A percentile compares a stretch with the other conserved stretches of the same genome.
These are phyloP conservation scores for Spirogloea muscicola DNA, from an alignment of 139 green algal genomes.

Conservation along the genomic window DNA sequence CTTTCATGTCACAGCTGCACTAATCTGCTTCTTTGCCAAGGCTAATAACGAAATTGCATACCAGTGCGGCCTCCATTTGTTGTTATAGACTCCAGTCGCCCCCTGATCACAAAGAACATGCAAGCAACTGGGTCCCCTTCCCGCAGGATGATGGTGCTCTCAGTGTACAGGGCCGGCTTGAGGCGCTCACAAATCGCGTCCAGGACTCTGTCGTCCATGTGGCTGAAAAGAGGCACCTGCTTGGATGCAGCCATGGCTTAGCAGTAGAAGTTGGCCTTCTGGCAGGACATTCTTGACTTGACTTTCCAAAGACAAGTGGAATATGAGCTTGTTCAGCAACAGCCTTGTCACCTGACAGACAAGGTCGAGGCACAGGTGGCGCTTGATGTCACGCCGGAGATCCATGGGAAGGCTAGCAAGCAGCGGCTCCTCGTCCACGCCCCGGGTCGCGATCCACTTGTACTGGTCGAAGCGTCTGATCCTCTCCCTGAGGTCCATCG, in stretches of 20 bases:
- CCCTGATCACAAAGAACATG: constrained; percentile 22
- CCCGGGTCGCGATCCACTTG: constrained; percentile 26
- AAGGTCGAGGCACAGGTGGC: constrained; percentile 38
- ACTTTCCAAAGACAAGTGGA: too few relatives aligned
- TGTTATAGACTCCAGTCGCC: background rate
- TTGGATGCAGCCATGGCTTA: too few relatives aligned
- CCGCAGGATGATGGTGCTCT: background rate
- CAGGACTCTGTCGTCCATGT: background rate
- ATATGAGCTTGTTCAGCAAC: too few relatives aligned
- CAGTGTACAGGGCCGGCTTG: background rate
- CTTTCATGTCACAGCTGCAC: too few relatives aligned
- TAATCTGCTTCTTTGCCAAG: too few relatives aligned
- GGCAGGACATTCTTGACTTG: too few relatives aligned
- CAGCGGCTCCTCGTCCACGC: constrained; percentile 32
- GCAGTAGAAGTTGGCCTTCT: too few relatives aligned
- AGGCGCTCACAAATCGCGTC: constrained; percentile 26
- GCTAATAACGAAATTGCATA: too few relatives aligned
- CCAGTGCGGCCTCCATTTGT: constrained; percentile 10
- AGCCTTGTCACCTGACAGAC: constrained; percentile 34
- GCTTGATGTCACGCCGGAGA: constrained; percentile 20
- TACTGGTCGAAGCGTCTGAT: too few relatives aligned
- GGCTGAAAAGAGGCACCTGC: constrained; percentile 11
- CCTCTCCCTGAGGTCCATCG: constrained; percentile 1
- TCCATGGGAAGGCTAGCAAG: constrained; percentile 10
- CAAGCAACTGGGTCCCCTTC: constrained; percentile 13